Evolutionary conservation across 1,139 yeast genomes (phyloP).

Genomic region (Lodderomyces pseudojiufengensis): DNA sequence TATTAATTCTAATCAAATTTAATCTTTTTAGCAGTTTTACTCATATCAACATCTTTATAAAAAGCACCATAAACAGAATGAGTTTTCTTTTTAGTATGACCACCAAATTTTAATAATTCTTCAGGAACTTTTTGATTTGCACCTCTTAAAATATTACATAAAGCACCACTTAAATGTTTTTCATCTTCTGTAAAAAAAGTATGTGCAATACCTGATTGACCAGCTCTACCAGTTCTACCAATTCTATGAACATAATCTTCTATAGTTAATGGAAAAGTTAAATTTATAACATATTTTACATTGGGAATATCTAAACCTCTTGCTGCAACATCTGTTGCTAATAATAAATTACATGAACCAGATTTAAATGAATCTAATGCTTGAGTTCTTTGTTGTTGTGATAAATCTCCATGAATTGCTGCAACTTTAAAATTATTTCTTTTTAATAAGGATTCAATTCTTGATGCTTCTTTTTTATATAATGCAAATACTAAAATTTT

Average conservation of each 20-base stretch:
- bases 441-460: slow-evolving; percentile 75
- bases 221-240: slow-evolving; percentile 99
- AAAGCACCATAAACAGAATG: slow-evolving; percentile 97
- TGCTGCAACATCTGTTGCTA: slow-evolving; percentile 99
- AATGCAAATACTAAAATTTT: slow-evolving; percentile 89
- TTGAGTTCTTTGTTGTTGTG: slow-evolving; percentile 86
- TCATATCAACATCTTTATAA: slow-evolving; percentile 85
- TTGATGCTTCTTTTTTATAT: slow-evolving; percentile 92
- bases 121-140: slow-evolving; percentile 98
- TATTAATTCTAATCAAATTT: slow-evolving; percentile 52
- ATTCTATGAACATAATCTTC: slow-evolving; percentile 98
- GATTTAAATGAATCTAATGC: slow-evolving; percentile 83
- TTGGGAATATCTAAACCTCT: slow-evolving; percentile 98
- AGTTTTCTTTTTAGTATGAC: slow-evolving; percentile 95
- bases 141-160: slow-evolving; percentile 86
- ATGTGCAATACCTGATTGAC: slow-evolving; percentile 90
- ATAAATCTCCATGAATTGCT: slow-evolving; percentile 94
- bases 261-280: slow-evolving; percentile 95
- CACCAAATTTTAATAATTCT: slow-evolving; percentile 89
- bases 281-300: slow-evolving; percentile 90
- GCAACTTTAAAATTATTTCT: slow-evolving; percentile 78
- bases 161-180: slow-evolving; percentile 93
- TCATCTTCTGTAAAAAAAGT: slow-evolving; percentile 96
- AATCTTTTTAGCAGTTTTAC: slow-evolving; percentile 86
- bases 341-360: slow-evolving; percentile 70